Evolutionary conservation across 352 stramenopile species (phyloP).

Genomic region (Pythium rhizo-oryzae): DNA sequence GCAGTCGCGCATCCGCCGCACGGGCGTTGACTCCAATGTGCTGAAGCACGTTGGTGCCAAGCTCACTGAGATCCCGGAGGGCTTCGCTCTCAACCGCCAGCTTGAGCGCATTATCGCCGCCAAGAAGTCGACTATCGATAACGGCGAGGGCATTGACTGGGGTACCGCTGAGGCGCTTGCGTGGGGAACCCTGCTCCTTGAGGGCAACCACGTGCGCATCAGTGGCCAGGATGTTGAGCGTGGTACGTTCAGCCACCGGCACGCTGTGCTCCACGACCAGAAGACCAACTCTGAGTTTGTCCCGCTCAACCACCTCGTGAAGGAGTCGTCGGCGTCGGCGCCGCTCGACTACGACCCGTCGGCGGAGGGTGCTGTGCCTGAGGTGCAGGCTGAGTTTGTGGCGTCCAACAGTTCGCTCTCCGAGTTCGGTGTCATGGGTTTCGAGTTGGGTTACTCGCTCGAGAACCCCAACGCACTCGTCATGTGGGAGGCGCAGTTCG

Average conservation of each 20-base stretch:
- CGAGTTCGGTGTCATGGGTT: slow-evolving; percentile 84
- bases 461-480: slow-evolving; percentile 74
- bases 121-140: slow-evolving; percentile 72
- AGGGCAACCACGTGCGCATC: slow-evolving; percentile 84
- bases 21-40: slow-evolving; percentile 92
- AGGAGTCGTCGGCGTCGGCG: slow-evolving; percentile 93
- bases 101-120: slow-evolving; percentile 87
- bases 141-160: slow-evolving; percentile 84
- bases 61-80: slow-evolving; percentile 76
- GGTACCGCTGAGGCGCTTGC: slow-evolving; percentile 87
- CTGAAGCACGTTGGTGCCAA: slow-evolving; percentile 91
- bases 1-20: slow-evolving; percentile 89
- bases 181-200: slow-evolving; percentile 78
- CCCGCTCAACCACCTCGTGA: slow-evolving; percentile 76
- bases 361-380: slow-evolving; percentile 41
- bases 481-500: slow-evolving; percentile 94
- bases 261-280: slow-evolving; percentile 91
- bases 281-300: slow-evolving; percentile 92
- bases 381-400: slow-evolving; percentile 46
- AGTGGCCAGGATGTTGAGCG: slow-evolving; percentile 90
- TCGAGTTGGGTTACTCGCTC: slow-evolving; percentile 87
- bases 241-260: slow-evolving; percentile 90
- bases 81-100: slow-evolving; percentile 84
- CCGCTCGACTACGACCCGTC: slow-evolving; percentile 84
- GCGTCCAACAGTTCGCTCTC: slow-evolving; percentile 79